Evolutionary conservation across 1,284 basidiomycete genomes (phyloP).

Genomic region (Paramarasmius palmivorus): DNA sequence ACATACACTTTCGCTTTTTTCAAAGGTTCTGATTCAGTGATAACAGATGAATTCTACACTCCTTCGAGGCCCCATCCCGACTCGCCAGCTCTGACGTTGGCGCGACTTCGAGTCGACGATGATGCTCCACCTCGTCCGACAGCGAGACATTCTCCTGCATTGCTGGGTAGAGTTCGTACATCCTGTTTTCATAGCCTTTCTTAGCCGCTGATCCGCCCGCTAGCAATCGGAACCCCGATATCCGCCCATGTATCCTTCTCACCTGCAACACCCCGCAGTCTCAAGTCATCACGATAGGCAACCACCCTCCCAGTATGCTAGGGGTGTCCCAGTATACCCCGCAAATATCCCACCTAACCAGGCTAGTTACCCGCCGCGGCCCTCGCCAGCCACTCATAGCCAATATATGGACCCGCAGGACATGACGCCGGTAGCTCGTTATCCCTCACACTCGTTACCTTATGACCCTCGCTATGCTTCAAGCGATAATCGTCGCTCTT

Average conservation of each 20-base stretch:
- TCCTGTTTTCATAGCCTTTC: background rate
- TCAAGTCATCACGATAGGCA: background rate
- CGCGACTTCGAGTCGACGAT: slow-evolving; percentile 39
- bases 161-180: background rate
- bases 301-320: background rate
- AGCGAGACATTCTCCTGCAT: slow-evolving; percentile 16
- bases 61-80: slow-evolving; percentile 34
- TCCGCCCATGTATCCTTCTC: too few species aligned
- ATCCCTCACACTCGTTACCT: slow-evolving; percentile 10
- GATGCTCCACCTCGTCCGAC: slow-evolving; percentile 7
- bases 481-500: slow-evolving; percentile 5
- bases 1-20: slow-evolving; percentile 22
- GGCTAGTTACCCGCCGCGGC: background rate
- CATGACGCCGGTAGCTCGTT: slow-evolving; percentile 20
- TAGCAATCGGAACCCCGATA: too few species aligned
- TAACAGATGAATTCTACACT: slow-evolving; percentile 45
- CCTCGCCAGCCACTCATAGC: background rate
- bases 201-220: too few species aligned
- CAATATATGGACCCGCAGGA: background rate
- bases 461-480: slow-evolving; percentile 6
- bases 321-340: background rate
- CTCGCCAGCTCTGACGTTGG: slow-evolving; percentile 38
- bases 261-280: background rate
- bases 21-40: slow-evolving; percentile 16
- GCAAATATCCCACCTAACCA: background rate